phyloP scores from a whole-genome alignment of 2,329 filamentous ascomycete genomes.

The Myriangium duriaei region DNA sequence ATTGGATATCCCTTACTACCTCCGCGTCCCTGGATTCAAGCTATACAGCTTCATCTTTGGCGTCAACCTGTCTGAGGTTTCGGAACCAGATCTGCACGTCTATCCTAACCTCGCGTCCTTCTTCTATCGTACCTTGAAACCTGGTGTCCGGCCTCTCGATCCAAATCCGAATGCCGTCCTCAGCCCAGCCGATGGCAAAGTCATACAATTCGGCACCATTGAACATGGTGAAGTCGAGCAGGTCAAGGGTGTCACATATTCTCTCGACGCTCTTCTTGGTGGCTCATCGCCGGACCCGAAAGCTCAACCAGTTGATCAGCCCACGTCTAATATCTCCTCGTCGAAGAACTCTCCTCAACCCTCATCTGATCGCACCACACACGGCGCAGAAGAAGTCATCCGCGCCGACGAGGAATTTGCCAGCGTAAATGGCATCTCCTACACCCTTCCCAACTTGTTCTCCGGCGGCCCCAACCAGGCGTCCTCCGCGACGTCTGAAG shows the following conservation, averaged over 20 bases:
- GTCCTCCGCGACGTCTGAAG: conserved; percentile 31
- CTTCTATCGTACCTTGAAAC: conserved; percentile 92
- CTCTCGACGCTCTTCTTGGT: conserved; percentile 80
- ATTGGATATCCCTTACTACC: conserved; percentile 71
- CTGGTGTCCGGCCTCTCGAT: conserved; percentile 74
- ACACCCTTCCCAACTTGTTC: conserved; percentile 78
- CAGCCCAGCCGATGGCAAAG: conserved; percentile 78
- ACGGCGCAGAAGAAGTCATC: conserved; percentile 50
- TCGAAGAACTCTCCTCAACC: conserved; percentile 26
- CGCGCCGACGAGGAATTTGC: conserved; percentile 86
- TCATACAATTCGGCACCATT: conserved; percentile 86
- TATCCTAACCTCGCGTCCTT: conserved; percentile 93
- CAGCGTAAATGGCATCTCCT: conserved; percentile 84
- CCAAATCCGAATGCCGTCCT: conserved; percentile 67
- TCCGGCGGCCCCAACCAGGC: conserved; percentile 44
- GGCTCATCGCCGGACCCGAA: conserved; percentile 34
- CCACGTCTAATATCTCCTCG: conserved; percentile 22
- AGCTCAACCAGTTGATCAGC: conserved; percentile 39
- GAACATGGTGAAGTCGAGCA: conserved; percentile 93
- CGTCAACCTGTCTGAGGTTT: conserved; percentile 78
- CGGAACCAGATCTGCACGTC: conserved; percentile 73
- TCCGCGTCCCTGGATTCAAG: conserved; percentile 81
- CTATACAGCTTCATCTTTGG: conserved; percentile 85
- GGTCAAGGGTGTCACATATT: conserved; percentile 98
- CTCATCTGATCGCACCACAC: conserved; percentile 20